These are phyloP conservation scores for Erigeron philadelphicus DNA, from an alignment of 140 eudicot species.

Conservation along the genomic window DNA sequence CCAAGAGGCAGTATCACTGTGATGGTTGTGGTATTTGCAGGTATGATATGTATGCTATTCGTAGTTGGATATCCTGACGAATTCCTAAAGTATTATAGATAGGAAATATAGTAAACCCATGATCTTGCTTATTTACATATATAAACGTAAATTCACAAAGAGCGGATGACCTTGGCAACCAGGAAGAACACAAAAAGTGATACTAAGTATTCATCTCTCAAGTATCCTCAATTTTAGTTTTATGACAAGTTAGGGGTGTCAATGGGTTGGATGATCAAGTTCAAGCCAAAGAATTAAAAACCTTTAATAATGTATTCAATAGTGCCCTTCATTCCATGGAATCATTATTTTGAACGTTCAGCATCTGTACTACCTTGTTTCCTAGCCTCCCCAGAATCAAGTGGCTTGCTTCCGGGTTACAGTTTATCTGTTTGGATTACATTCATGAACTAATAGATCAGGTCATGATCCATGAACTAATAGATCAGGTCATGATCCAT, in stretches of 20 bases:
- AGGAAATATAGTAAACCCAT: not conserved
- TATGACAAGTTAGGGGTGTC: not conserved
- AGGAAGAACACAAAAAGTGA: not conserved
- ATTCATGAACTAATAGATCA: not conserved
- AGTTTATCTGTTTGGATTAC: not conserved
- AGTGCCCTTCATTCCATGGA: too few species aligned
- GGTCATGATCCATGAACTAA: not conserved
- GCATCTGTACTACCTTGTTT: too few species aligned
- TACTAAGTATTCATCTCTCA: not conserved
- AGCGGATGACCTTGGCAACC: not conserved
- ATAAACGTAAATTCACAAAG: not conserved
- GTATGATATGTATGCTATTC: constrained; percentile 33
- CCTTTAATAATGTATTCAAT: too few species aligned
- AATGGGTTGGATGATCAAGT: not conserved
- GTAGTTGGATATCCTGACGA: not conserved
- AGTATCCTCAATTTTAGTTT: not conserved
- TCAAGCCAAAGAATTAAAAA: too few species aligned
- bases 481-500: not conserved
- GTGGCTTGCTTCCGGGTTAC: too few species aligned
- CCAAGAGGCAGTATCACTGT: constrained; percentile 75
- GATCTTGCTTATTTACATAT: constrained; percentile 1
- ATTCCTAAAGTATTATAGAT: not conserved
- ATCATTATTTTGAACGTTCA: too few species aligned
- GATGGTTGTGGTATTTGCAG: constrained; percentile 87
- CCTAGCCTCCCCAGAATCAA: too few species aligned